These are phyloP conservation scores for Talaromyces sp. DNA, from an alignment of 2,329 filamentous ascomycete species.

Conservation along the genomic window DNA sequence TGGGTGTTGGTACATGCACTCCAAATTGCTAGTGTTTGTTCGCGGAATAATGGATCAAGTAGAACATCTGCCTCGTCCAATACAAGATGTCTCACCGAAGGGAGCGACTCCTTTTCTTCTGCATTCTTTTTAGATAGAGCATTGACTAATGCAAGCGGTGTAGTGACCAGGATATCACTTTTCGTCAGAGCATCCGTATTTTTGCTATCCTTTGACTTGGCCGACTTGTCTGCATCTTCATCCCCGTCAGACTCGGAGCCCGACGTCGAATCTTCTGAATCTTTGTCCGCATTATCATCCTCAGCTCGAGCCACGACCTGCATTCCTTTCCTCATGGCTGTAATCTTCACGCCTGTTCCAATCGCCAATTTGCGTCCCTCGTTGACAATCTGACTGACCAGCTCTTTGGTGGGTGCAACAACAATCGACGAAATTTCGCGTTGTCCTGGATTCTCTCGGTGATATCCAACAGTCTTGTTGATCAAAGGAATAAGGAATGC, in stretches of 20 bases:
- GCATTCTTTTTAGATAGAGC: conserved; percentile 55
- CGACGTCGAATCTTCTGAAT: conserved; percentile 23
- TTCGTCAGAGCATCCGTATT: conserved; percentile 56
- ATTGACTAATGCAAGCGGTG: conserved; percentile 73
- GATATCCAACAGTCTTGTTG: conserved; percentile 63
- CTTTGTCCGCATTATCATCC: conserved; percentile 33
- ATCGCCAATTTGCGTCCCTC: conserved; percentile 78
- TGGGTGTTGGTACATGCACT: conserved; percentile 66
- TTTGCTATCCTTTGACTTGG: conserved; percentile 30
- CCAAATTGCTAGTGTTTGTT: conserved; percentile 85
- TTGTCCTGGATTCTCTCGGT: conserved; percentile 49
- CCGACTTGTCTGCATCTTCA: conserved; percentile 27
- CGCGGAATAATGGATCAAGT: conserved; percentile 82
- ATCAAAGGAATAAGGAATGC: conserved; percentile 87
- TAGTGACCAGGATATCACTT: conserved; percentile 75
- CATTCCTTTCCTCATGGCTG: conserved; percentile 84
- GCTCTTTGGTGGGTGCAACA: conserved; percentile 74
- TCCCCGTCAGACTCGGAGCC: conserved; percentile 38
- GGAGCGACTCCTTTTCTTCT: conserved; percentile 51
- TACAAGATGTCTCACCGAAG: conserved; percentile 69
- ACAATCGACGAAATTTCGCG: conserved; percentile 66
- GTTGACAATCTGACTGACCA: conserved; percentile 74
- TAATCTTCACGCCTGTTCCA: conserved; percentile 74
- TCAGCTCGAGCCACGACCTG: conserved; percentile 54
- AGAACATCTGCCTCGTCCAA: conserved; percentile 95